A percentile compares a stretch with the other conserved stretches of the same genome.
phyloP scores from a whole-genome alignment of 164 flowering plant genomes.

The Santalum album region DNA sequence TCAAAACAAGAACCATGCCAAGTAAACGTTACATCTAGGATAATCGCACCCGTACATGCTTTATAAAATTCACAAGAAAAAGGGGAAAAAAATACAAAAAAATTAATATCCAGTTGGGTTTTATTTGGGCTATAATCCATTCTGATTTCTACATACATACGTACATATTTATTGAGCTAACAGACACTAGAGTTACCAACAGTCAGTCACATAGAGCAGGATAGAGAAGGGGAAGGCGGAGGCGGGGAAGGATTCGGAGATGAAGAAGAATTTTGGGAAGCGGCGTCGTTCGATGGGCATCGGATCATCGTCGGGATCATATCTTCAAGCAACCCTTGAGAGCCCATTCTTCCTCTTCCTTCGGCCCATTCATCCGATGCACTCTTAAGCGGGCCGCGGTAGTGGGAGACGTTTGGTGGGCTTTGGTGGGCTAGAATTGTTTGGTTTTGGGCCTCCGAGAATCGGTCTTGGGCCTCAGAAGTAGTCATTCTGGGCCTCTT shows the following conservation, averaged over 20 bases:
- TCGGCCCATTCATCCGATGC: neutral
- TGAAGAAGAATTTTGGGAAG: constrained; percentile 23
- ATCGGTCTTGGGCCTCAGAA: neutral
- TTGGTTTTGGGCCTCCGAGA: constrained; percentile 11
- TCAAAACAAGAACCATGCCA: too few species aligned
- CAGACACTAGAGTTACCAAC: too few species aligned
- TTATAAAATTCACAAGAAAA: too few species aligned
- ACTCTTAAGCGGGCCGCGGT: neutral
- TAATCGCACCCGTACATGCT: too few species aligned
- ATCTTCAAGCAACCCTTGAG: constrained; percentile 83
- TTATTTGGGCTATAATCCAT: too few species aligned
- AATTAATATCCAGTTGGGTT: too few species aligned
- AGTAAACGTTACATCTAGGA: too few species aligned
- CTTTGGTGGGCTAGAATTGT: constrained; percentile 8
- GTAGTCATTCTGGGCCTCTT: constrained; percentile 31
- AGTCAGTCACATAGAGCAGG: too few species aligned
- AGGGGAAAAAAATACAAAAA: too few species aligned
- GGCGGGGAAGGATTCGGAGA: constrained; percentile 28
- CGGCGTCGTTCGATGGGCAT: constrained; percentile 30
- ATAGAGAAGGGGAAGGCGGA: constrained; percentile 22
- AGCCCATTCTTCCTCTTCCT: constrained; percentile 8
- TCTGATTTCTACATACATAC: too few species aligned
- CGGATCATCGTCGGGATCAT: constrained; percentile 60
- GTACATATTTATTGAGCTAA: too few species aligned
- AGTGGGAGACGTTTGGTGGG: neutral